Percentiles rank a stretch among this genome's conserved stretches.
Evolutionary conservation across 768 basidiomycete genomes (phyloP).

Genomic region (Boletus sp.): DNA sequence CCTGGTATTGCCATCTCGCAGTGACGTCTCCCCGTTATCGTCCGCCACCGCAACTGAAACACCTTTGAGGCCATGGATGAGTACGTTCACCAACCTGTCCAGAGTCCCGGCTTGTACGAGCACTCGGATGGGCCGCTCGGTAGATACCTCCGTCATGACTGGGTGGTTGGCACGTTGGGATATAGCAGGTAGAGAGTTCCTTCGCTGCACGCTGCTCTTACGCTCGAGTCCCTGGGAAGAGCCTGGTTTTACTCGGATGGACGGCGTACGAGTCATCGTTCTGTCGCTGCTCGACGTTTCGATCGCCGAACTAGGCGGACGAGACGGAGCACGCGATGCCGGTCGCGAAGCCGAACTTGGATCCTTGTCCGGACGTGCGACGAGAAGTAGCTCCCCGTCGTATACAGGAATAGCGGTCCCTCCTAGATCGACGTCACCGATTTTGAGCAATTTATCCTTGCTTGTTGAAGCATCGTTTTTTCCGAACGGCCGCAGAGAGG

Average conservation of each 20-base stretch:
- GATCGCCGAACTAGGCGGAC: slow-evolving; percentile 65
- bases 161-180: slow-evolving; percentile 60
- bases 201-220: slow-evolving; percentile 71
- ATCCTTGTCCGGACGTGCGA: slow-evolving; percentile 56
- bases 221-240: slow-evolving; percentile 68
- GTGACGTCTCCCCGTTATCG: slow-evolving; percentile 82
- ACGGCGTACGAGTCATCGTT: slow-evolving; percentile 57
- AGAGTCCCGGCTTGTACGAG: slow-evolving; percentile 78
- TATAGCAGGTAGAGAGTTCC: slow-evolving; percentile 78
- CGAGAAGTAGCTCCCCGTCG: slow-evolving; percentile 70
- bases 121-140: slow-evolving; percentile 72
- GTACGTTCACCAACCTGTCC: slow-evolving; percentile 67
- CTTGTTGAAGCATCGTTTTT: slow-evolving; percentile 15
- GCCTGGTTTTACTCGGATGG: slow-evolving; percentile 75
- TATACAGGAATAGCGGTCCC: slow-evolving; percentile 73
- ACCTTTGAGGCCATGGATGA: slow-evolving; percentile 74
- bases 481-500: slow-evolving; percentile 36
- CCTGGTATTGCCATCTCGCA: slow-evolving; percentile 70
- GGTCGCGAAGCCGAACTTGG: slow-evolving; percentile 50
- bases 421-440: slow-evolving; percentile 48
- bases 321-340: slow-evolving; percentile 59
- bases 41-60: slow-evolving; percentile 81
- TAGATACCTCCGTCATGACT: slow-evolving; percentile 58
- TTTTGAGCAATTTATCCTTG: slow-evolving; percentile 31
- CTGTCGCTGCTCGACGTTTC: slow-evolving; percentile 41